Percentiles rank a stretch among this genome's conserved stretches.
These are phyloP conservation scores for Ceratorhiza oryzae-sativae DNA, from an alignment of 1,284 basidiomycete genomes.

Conservation along the genomic window DNA sequence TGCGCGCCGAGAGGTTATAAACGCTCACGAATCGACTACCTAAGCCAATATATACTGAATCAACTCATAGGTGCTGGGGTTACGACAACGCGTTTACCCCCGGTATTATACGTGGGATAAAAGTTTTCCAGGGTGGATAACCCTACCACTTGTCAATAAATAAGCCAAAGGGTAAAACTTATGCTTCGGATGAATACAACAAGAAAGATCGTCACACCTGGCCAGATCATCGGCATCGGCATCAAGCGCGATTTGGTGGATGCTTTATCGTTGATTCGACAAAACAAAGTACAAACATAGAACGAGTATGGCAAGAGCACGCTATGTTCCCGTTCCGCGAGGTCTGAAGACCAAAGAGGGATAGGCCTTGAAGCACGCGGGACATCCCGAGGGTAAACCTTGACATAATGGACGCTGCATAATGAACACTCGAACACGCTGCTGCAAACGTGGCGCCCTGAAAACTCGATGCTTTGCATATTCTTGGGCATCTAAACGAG, in stretches of 20 bases:
- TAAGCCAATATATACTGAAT: too few species aligned
- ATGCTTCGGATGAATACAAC: background rate
- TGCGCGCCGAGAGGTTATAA: too few species aligned
- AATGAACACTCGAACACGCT: background rate
- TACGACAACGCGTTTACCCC: too few species aligned
- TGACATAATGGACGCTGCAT: background rate
- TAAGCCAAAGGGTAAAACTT: background rate
- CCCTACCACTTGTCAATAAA: too few species aligned
- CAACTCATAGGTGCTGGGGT: too few species aligned
- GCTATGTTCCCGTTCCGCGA: too few species aligned
- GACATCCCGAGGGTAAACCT: background rate
- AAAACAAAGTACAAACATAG: too few species aligned
- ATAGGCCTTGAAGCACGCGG: background rate
- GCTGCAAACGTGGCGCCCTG: background rate
- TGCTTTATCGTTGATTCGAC: background rate
- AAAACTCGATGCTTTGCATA: background rate
- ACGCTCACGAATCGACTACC: too few species aligned
- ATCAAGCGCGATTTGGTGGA: background rate
- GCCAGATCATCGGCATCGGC: background rate
- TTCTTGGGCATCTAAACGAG: background rate
- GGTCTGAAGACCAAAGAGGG: too few species aligned
- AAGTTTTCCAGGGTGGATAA: too few species aligned
- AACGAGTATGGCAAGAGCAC: too few species aligned
- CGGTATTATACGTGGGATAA: too few species aligned
- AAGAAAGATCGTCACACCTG: background rate